Evolutionary conservation across 768 basidiomycete species (phyloP), one percentile per base, ranked within the genome.

Genomic region (Mycena indigotica): DNA sequence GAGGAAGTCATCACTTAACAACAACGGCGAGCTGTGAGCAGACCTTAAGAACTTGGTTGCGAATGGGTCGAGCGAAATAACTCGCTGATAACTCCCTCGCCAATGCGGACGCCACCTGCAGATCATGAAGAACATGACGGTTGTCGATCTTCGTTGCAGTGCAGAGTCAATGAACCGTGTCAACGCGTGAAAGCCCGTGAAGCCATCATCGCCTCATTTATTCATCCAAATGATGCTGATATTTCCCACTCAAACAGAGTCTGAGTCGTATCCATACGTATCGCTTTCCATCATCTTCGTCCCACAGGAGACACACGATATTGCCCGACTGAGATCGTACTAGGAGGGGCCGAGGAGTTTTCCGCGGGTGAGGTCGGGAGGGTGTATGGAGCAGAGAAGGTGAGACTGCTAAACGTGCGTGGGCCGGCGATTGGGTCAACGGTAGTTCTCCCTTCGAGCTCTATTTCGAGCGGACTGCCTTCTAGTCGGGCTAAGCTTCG

Each of bases 371-470:
- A 62, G 10, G 19, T 53, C 17, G 57, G 61, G 38, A 63, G 13
- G 30, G 41, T 52, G 30, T 63, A 63, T 19, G 61, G 61, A 2
- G 57, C 61, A 10, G 57, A 44, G 17, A 56, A 58, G 3, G 61
- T 63, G 30, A 63, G 53, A 23, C 55, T 57, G 21, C 61, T 63
- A 55, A 63, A 56, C 5, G 57, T 44, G 25, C 61, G 61, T n/a
- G 40, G 29, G n/a, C n/a, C n/a, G 15, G 29, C 56, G 24, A 17
- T 4, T 29, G 21, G 13, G 17, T n/a, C 16, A 28, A 15, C 30
- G 15, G 35, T 10, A 3, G 12, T 41, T 15, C 35, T 45, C 5
- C 46, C 8, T 17, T 55, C 57, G 12, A 52, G 26, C n/a, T 50
- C 54, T 0, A 54, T 52, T 29, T 53, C 35, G 5, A 51, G 28